Evolutionary conservation across 2,329 filamentous ascomycete species (phyloP).

Genomic region (Botryotinia narcissicola): DNA sequence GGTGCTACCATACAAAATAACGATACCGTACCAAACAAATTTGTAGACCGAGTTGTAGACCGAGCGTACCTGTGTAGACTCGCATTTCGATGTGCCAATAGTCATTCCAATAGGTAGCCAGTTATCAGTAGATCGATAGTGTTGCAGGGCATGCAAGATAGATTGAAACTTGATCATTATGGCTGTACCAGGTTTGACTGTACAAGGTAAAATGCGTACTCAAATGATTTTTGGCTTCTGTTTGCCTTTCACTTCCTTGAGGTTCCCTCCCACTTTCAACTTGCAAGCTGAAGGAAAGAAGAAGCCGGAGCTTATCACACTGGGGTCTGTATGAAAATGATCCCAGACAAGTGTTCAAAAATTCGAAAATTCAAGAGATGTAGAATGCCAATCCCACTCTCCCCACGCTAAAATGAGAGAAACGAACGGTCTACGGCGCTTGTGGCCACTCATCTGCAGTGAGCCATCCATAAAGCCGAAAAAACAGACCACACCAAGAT

Average conservation of each 20-base stretch:
- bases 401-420: conserved; percentile 17
- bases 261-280: conserved; percentile 15
- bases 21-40: conserved; percentile 13
- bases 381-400: conserved; percentile 13
- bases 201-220: conserved; percentile 16
- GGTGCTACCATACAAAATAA: conserved; percentile 11
- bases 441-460: conserved; percentile 18
- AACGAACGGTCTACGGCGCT: conserved; percentile 14
- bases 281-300: conserved; percentile 18
- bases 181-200: conserved; percentile 11
- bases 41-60: conserved; percentile 5
- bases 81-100: conserved; percentile 11
- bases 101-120: conserved; percentile 16
- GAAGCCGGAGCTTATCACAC: conserved; percentile 16
- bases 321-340: background rate
- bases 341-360: conserved; percentile 13
- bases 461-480: conserved; percentile 11
- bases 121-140: conserved; percentile 17
- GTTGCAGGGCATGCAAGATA: conserved; percentile 18
- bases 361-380: background rate
- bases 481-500: background rate
- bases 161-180: conserved; percentile 19
- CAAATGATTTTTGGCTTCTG: background rate
- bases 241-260: conserved; percentile 13
- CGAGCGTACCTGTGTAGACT: conserved; percentile 13